Conservation (phyloP, 495 filamentous ascomycete species). For the Mycothermus thermophilus region DNA sequence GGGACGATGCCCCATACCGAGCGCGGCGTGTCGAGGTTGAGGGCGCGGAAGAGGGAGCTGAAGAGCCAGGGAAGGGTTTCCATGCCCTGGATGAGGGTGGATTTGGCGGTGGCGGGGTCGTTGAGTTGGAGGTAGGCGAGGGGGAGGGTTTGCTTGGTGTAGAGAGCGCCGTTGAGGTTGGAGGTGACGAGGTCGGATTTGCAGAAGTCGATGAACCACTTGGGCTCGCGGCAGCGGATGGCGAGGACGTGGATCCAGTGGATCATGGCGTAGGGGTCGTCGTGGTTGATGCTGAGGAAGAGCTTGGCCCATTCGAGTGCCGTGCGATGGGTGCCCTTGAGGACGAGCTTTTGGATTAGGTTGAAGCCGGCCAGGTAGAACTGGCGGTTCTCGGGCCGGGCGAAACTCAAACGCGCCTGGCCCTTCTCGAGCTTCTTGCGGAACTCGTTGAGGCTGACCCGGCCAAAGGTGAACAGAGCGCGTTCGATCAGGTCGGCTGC, state of each 20-base stretch:
- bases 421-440: conserved; percentile 60
- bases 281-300: conserved; percentile 58
- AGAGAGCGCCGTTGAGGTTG: conserved; percentile 27
- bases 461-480: conserved; percentile 83
- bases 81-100: conserved; percentile 51
- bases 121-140: conserved; percentile 60
- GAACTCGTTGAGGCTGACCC: conserved; percentile 71
- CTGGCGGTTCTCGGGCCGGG: conserved; percentile 72
- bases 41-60: conserved; percentile 56
- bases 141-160: conserved; percentile 57
- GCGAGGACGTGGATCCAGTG: conserved; percentile 72
- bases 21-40: conserved; percentile 59
- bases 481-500: conserved; percentile 82
- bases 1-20: conserved; percentile 70
- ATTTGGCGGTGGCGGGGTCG: conserved; percentile 48
- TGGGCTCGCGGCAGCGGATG: conserved; percentile 60
- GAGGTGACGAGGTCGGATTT: conserved; percentile 43
- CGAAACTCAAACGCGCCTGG: conserved; percentile 64
- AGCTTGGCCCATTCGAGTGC: conserved; percentile 88
- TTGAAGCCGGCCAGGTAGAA: conserved; percentile 83
- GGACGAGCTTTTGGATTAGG: conserved; percentile 67
- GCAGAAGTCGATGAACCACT: conserved; percentile 60
- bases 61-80: conserved; percentile 69
- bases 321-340: conserved; percentile 88
- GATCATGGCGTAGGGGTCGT: conserved; percentile 70